These are phyloP conservation scores for Isabelozyma gotoi DNA, from an alignment of 805 yeast species.

Conservation along the genomic window DNA sequence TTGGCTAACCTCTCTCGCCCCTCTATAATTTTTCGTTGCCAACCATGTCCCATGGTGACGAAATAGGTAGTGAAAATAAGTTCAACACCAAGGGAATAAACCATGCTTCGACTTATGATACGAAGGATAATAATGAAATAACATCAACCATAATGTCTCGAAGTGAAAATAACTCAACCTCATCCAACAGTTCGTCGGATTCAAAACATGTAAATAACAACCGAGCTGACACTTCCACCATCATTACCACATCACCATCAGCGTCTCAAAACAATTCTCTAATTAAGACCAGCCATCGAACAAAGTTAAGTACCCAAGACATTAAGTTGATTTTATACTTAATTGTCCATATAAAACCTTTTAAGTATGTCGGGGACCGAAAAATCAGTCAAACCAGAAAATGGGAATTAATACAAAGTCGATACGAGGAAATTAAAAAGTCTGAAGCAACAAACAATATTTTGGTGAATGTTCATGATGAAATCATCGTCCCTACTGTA, in stretches of 20 bases:
- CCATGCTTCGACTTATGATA: too few species aligned
- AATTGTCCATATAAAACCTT: slow-evolving; percentile 31
- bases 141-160: neutral
- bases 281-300: slow-evolving; percentile 11
- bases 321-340: slow-evolving; percentile 28
- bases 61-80: neutral
- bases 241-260: too few species aligned
- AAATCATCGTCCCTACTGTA: slow-evolving; percentile 29
- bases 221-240: too few species aligned
- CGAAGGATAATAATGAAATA: too few species aligned
- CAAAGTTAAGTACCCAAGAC: slow-evolving; percentile 26
- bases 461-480: slow-evolving; percentile 2
- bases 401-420: slow-evolving; percentile 33
- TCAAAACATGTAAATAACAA: neutral
- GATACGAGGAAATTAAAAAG: slow-evolving; percentile 18
- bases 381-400: slow-evolving; percentile 31
- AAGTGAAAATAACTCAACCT: neutral
- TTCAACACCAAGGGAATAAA: neutral
- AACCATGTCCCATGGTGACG: neutral
- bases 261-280: neutral
- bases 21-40: neutral
- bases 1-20: neutral
- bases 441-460: neutral
- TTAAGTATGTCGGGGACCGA: slow-evolving; percentile 37
- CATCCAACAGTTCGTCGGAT: neutral